Conservation (phyloP, 2,329 filamentous ascomycete species). For the Neofusicoccum parvum region DNA sequence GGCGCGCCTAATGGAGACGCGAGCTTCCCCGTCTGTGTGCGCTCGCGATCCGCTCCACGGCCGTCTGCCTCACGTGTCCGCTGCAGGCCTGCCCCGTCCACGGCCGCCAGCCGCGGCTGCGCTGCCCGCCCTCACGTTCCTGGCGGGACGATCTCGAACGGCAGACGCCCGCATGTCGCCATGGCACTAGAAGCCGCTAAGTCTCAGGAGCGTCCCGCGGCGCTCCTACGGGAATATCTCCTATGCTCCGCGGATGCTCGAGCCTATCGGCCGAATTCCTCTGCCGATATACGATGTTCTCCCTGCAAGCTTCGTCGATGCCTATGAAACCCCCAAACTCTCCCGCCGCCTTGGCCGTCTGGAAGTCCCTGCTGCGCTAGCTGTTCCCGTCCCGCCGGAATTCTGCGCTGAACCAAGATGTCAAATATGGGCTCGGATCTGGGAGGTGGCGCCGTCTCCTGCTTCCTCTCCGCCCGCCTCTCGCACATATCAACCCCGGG, state of each 20-base stretch:
- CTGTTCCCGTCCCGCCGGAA: neutral
- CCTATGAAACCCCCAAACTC: neutral
- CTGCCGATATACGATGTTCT: neutral
- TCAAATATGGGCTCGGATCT: neutral
- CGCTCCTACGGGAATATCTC: constrained; percentile 1
- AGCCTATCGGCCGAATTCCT: constrained; percentile 2
- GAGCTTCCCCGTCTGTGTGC: constrained; percentile 9
- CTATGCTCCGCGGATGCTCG: too few relatives aligned
- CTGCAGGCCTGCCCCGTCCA: neutral
- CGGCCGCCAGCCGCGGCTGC: neutral
- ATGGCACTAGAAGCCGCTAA: constrained; percentile 16
- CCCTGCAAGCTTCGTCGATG: neutral
- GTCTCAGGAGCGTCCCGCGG: constrained; percentile 5
- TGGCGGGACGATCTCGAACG: constrained; percentile 3
- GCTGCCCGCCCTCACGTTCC: neutral
- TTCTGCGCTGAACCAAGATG: neutral
- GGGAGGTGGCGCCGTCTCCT: neutral
- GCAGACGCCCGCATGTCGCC: constrained; percentile 2
- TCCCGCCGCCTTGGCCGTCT: constrained; percentile 1
- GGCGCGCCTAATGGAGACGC: neutral
- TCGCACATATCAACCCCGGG: neutral
- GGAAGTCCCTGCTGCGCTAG: constrained; percentile 4
- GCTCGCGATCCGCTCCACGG: too few relatives aligned
- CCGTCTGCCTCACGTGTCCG: too few relatives aligned
- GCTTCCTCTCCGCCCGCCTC: neutral